Evolutionary conservation across 371 early-diverging fungal genomes (phyloP).

Genomic region (Gilbertella persicaria): DNA sequence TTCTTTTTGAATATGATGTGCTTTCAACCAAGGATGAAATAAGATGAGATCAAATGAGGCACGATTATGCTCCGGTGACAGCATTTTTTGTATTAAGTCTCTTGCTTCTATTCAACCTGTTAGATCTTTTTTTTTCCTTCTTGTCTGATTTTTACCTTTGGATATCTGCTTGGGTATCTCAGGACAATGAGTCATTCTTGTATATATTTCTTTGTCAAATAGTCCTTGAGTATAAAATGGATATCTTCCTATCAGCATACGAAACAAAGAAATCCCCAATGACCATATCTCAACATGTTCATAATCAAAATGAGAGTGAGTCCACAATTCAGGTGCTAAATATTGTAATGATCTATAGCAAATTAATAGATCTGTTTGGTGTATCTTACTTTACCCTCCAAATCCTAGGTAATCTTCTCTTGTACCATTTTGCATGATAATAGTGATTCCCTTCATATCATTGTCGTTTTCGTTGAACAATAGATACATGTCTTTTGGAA

Average conservation of each 20-base stretch:
- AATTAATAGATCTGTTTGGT: neutral
- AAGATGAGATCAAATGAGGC: constrained; percentile 42
- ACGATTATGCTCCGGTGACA: constrained; percentile 35
- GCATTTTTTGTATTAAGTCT: constrained; percentile 43
- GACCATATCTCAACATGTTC: constrained; percentile 39
- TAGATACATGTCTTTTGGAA: constrained; percentile 14
- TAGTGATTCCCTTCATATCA: constrained; percentile 17
- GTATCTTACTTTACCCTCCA: constrained; percentile 18
- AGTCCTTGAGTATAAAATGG: constrained; percentile 30
- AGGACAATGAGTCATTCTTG: constrained; percentile 41
- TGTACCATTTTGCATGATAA: constrained; percentile 8
- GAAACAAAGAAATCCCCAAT: constrained; percentile 44
- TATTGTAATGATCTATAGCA: constrained; percentile 35
- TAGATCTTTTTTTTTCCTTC: no score
- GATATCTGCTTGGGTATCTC: constrained; percentile 5
- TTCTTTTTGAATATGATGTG: constrained; percentile 21
- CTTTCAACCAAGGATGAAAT: constrained; percentile 48
- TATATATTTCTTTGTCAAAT: constrained; percentile 31
- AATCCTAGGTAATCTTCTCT: constrained; percentile 23
- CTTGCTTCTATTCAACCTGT: constrained; percentile 34
- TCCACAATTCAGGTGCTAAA: constrained; percentile 41
- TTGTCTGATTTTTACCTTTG: neutral
- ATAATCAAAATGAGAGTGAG: constrained; percentile 11
- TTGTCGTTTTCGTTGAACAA: constrained; percentile 19
- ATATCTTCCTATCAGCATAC: constrained; percentile 40